These are phyloP conservation scores for Cubamyces sp. DNA, from an alignment of 768 basidiomycete species.

Conservation along the genomic window DNA sequence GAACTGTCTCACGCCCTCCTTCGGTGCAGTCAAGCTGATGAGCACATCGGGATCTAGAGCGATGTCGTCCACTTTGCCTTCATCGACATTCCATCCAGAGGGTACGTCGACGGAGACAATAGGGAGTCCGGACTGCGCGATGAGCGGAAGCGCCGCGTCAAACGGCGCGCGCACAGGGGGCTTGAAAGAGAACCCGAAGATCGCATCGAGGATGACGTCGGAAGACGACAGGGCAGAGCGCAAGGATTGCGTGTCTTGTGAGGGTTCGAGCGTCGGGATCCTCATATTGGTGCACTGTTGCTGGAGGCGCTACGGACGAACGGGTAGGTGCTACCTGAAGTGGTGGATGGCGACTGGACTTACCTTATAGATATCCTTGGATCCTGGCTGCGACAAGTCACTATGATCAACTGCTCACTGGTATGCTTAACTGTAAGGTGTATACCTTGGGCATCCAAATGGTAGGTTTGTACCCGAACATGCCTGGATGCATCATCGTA, in stretches of 20 bases:
- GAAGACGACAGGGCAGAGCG: conserved; percentile 54
- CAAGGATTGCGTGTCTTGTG: conserved; percentile 50
- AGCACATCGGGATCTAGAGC: conserved; percentile 79
- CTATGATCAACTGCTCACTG: no score
- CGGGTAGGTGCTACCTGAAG: not conserved
- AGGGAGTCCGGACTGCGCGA: conserved; percentile 68
- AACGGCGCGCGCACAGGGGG: conserved; percentile 91
- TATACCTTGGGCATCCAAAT: conserved; percentile 93
- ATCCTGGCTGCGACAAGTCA: conserved; percentile 67
- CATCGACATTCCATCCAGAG: conserved; percentile 94
- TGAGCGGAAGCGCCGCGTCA: conserved; percentile 68
- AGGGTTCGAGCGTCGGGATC: conserved; percentile 69
- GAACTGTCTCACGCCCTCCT: conserved; percentile 80
- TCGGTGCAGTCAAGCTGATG: conserved; percentile 92
- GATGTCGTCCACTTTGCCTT: conserved; percentile 59
- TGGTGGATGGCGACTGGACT: not conserved
- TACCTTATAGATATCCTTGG: conserved; percentile 92
- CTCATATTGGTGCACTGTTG: conserved; percentile 88
- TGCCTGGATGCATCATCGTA: conserved; percentile 50
- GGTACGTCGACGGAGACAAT: conserved; percentile 97
- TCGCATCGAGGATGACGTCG: conserved; percentile 91
- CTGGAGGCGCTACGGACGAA: conserved; percentile 63
- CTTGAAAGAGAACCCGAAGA: conserved; percentile 98
- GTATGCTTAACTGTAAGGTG: not conserved
- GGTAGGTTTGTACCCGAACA: conserved; percentile 90